Conservation (phyloP, 805 yeast species). For the Lipomyces orientalis region DNA sequence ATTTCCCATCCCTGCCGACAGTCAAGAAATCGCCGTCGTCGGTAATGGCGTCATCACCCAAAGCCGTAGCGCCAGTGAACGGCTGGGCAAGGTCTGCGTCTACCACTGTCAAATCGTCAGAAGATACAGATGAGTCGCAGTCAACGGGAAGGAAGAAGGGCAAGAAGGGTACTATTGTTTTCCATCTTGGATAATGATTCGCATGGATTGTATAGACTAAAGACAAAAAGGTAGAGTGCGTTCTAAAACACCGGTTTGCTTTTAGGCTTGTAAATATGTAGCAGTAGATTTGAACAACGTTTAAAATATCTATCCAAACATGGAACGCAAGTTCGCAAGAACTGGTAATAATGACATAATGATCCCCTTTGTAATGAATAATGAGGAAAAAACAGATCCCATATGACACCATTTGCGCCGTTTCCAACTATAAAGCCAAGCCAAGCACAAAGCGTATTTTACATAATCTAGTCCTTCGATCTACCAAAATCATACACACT, state of each 20-base stretch:
- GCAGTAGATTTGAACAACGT: background rate
- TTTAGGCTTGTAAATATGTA: background rate
- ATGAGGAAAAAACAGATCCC: background rate
- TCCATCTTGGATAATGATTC: constrained; percentile 4
- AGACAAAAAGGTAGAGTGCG: background rate
- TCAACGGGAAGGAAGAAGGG: constrained; percentile 19
- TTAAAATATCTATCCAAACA: background rate
- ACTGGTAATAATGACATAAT: background rate
- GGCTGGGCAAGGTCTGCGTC: constrained; percentile 21
- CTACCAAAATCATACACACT: background rate
- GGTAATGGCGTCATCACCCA: background rate
- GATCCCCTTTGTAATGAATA: background rate
- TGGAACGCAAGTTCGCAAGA: background rate
- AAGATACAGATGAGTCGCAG: background rate
- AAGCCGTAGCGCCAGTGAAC: constrained; percentile 8
- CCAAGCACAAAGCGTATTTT: background rate
- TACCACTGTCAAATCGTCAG: background rate
- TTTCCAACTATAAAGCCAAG: background rate
- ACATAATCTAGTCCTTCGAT: background rate
- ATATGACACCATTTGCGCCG: background rate
- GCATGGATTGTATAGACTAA: background rate
- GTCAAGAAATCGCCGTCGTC: constrained; percentile 1
- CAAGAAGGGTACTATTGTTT: constrained; percentile 29
- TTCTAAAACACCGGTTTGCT: too few relatives aligned
- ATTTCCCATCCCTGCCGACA: constrained; percentile 35